Conservation (phyloP, 1,284 basidiomycete species). For the Schizopora paradoxa region DNA sequence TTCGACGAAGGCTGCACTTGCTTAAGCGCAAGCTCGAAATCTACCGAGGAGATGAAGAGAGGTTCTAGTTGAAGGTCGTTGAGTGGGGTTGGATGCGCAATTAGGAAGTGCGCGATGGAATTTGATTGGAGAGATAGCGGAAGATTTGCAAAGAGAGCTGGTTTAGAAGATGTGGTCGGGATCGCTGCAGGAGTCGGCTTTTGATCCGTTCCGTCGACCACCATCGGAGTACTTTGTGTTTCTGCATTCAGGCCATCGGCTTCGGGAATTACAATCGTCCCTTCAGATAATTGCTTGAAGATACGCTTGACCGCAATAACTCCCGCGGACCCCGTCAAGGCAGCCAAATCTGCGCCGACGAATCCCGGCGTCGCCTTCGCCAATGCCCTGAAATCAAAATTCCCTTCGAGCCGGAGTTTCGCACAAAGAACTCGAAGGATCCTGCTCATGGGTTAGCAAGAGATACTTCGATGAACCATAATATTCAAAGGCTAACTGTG, state of each 20-base stretch:
- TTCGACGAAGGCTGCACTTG: conserved; percentile 94
- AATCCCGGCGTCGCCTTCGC: conserved; percentile 96
- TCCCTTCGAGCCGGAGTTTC: conserved; percentile 71
- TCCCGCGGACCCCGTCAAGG: conserved; percentile 89
- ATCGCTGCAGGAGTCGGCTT: conserved; percentile 20
- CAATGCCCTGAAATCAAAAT: conserved; percentile 77
- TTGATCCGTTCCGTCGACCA: conserved; percentile 35
- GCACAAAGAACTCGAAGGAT: conserved; percentile 78
- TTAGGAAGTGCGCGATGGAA: conserved; percentile 87
- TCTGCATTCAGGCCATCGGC: conserved; percentile 15
- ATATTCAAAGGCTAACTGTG: conserved; percentile 57
- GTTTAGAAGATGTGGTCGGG: conserved; percentile 19
- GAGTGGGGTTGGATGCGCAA: conserved; percentile 77
- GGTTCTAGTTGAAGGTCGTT: conserved; percentile 73
- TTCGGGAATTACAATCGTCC: conserved; percentile 51
- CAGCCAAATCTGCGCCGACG: conserved; percentile 91
- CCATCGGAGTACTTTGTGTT: conserved; percentile 45
- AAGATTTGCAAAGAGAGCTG: conserved; percentile 38
- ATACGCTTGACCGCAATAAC: conserved; percentile 96
- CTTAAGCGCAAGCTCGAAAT: conserved; percentile 78
- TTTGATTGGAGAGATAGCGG: conserved; percentile 38
- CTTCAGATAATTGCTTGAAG: conserved; percentile 79
- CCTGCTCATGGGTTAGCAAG: conserved; percentile 34
- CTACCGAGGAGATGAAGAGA: conserved; percentile 72
- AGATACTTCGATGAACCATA: conserved; percentile 1